Conservation (phyloP, 495 filamentous ascomycete species). For the Lindgomyces ingoldianus region DNA sequence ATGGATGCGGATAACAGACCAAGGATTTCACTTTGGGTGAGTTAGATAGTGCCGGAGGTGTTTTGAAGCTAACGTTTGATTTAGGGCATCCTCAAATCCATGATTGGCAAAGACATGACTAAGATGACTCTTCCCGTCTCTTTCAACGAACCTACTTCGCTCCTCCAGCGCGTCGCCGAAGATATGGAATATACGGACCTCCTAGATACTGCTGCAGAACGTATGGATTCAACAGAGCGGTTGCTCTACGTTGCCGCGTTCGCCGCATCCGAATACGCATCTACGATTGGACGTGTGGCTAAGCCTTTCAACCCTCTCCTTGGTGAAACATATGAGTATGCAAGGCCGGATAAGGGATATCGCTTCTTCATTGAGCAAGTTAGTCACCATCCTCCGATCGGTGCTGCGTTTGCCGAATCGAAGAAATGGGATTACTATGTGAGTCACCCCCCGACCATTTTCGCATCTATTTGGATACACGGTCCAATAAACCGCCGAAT, state of each 20-base stretch:
- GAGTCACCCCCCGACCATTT: too few species aligned
- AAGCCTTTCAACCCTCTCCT: constrained; percentile 97
- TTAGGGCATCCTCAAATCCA: constrained; percentile 96
- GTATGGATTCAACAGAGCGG: constrained; percentile 82
- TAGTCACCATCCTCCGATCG: constrained; percentile 94
- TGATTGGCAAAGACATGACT: constrained; percentile 99
- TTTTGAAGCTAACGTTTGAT: constrained; percentile 37
- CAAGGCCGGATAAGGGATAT: constrained; percentile 90
- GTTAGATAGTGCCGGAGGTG: constrained; percentile 38
- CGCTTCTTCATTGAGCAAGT: constrained; percentile 99
- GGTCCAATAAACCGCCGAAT: too few species aligned
- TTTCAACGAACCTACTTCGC: constrained; percentile 96
- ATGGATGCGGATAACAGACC: constrained; percentile 92
- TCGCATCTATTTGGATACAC: too few species aligned
- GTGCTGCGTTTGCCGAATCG: constrained; percentile 89
- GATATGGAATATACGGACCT: constrained; percentile 98
- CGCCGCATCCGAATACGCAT: constrained; percentile 93
- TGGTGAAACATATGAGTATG: constrained; percentile 97
- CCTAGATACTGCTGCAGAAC: constrained; percentile 84
- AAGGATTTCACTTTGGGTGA: constrained; percentile 93
- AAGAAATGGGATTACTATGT: constrained; percentile 94
- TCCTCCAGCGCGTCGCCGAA: constrained; percentile 94
- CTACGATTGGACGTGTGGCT: constrained; percentile 92
- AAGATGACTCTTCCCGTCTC: constrained; percentile 98
- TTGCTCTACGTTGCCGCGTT: constrained; percentile 97